Conservation (phyloP, 768 basidiomycete genomes). For the Udeniomyces megalosporus region DNA sequence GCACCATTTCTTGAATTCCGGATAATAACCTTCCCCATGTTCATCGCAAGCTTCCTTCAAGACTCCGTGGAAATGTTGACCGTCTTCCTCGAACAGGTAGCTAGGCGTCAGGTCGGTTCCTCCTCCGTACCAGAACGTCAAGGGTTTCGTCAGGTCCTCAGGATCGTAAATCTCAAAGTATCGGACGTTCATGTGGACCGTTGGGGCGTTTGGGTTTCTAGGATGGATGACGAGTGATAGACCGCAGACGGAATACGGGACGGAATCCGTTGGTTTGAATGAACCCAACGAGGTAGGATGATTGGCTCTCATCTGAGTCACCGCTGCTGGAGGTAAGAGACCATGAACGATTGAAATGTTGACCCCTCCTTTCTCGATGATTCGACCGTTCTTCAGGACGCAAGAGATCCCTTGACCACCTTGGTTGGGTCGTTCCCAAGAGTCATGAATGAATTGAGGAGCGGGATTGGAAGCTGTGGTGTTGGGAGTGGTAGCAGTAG, state of each 20-base stretch:
- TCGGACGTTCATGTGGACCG: constrained; percentile 82
- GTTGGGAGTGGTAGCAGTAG: neutral
- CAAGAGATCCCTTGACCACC: constrained; percentile 53
- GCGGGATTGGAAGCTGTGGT: neutral
- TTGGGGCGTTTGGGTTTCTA: constrained; percentile 55
- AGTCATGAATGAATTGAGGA: constrained; percentile 8
- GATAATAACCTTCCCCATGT: constrained; percentile 53
- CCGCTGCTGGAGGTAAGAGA: constrained; percentile 49
- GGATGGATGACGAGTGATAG: constrained; percentile 89
- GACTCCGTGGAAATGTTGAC: constrained; percentile 64
- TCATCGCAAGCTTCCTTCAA: constrained; percentile 59
- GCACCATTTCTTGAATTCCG: constrained; percentile 82
- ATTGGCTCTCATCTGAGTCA: constrained; percentile 88
- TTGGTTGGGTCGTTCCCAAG: constrained; percentile 13
- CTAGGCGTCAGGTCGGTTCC: constrained; percentile 87
- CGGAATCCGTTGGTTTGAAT: constrained; percentile 29
- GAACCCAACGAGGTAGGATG: constrained; percentile 39
- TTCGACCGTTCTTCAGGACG: constrained; percentile 45
- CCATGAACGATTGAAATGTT: constrained; percentile 89
- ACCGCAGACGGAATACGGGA: constrained; percentile 89
- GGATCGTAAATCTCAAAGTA: constrained; percentile 56
- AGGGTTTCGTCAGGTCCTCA: constrained; percentile 16
- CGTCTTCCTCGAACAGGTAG: constrained; percentile 80
- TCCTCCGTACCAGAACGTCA: constrained; percentile 98
- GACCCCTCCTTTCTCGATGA: constrained; percentile 90